Evolutionary conservation across 1,139 yeast genomes (phyloP), one percentile per base, ranked within the genome.

Genomic region (Suhomyces maxii): DNA sequence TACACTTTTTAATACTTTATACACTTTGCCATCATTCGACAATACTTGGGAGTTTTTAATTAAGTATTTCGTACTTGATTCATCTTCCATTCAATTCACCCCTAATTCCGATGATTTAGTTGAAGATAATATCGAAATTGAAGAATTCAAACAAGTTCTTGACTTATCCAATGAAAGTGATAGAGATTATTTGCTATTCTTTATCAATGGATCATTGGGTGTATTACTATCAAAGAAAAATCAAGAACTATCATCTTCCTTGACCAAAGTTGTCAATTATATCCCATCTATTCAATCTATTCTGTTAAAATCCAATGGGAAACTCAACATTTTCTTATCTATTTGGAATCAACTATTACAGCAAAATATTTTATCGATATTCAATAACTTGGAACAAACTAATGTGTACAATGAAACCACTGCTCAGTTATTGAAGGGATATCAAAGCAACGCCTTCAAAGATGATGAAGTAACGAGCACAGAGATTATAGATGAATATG

Each of bases 51-150:
- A 71, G 44, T 56, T 65, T 31, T 56, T 79, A 26, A 47, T 78
- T 1, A 59, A 67, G 2, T 80, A 73, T 51, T 56, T 73, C 7
- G 54, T 72, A 28, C 63, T 69, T 41, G 86, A 82, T 55, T 48
- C 70, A 3, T 70, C 79, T 0, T 63, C 78, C 1, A 49, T 67
- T 7, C 41, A 42, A 6, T 61, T 68, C 44, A 46, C 44, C 8
- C 44, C 55, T 2, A 49, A 44, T 10, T 53, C 52, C 8, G 55
- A 41, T n/a, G 50, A 44, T 3, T 39, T 47, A 4, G 51, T 49
- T 6, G 56, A 53, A 1, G 58, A 53, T 26, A 53, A 53, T 33
- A 54, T 42, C 1, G 67, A 64, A 39, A 55, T 56, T 7, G 49
- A 50, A 3, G 61, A 58, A 26, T 59, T 69, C 36, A 63, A 56